Conservation (phyloP, 106 monocot species). For the Apostasia ramifera region DNA sequence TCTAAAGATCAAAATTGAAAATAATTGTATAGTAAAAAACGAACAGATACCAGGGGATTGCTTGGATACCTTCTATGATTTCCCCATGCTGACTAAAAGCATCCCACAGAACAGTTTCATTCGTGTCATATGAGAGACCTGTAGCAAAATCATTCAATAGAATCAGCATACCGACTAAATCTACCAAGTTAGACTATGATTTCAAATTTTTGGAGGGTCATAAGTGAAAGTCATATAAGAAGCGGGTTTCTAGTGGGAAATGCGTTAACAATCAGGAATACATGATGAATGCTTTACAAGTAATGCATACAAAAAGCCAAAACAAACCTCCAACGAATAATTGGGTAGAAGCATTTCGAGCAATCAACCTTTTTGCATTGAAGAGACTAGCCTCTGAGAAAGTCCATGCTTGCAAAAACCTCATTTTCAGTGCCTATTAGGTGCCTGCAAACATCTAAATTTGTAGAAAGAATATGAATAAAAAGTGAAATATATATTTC, state of each 20-base stretch:
- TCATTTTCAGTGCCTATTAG: not conserved
- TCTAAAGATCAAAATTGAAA: not conserved
- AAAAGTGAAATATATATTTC: no score
- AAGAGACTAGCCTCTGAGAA: not conserved
- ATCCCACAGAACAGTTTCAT: conserved; percentile 53
- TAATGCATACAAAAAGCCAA: not conserved
- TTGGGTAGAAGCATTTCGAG: not conserved
- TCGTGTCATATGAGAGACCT: conserved; percentile 62
- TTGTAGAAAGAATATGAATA: no score
- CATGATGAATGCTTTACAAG: not conserved
- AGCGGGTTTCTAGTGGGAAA: not conserved
- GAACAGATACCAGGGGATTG: not conserved
- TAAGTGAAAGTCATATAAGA: not conserved
- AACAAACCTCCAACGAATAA: conserved; percentile 13
- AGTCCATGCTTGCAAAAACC: not conserved
- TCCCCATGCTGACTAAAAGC: conserved; percentile 38
- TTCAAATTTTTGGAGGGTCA: no score
- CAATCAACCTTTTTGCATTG: not conserved
- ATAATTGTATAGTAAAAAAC: not conserved
- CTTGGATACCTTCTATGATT: conserved; percentile 36
- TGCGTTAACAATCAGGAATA: not conserved
- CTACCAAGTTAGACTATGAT: not conserved
- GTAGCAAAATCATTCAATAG: not conserved
- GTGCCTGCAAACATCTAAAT: not conserved
- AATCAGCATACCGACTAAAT: not conserved